Base-by-base conservation (phyloP, 192 early-diverging fungal genomes). In the Paraglomus brasilianum region DNA sequence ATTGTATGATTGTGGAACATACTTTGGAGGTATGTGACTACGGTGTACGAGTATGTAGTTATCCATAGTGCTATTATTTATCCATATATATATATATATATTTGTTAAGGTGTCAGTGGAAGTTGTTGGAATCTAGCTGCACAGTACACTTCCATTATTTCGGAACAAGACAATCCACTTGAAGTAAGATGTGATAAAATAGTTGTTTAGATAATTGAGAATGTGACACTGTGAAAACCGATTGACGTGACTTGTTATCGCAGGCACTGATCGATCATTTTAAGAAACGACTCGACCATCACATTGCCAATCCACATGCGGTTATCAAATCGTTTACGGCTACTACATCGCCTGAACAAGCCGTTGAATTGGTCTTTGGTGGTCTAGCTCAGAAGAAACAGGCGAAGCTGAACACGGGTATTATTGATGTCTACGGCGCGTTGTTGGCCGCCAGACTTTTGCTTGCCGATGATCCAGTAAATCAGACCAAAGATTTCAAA, bases 1-100 rank as follows among this genome's bases (percentile, higher is more conserved):
- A 44, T 49, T 88, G 5, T 80, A 80, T n/a, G 88, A 91, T 61
- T 89, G 87, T 63, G 73, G 85, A 4, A 91, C 82, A 73, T 94
- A 94, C 69, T 77, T 87, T 39, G 82, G 91, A 5, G 91, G 60
- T 62, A 62, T 45, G 5, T 39, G 42, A 9, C 38, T 60, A 60
- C 3, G 10, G 9, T n/a, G 19, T 11, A 55, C 19, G 19, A 55
- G 1, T 17, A 7, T 55, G 14, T 56, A 3, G 30, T 30, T 30
- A 30, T 30, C 30, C 30, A 30, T 30, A 3, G 30, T 3, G 30
- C 3, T 30, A 30, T 30, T 30, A 30, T 30, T 30, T 30, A 30
- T 30, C 30, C 30, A 2, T 30, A 3, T 56, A 56, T 22, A 53
- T 53, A 53, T 17, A 21, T 19, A 56, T 6, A 22, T 2, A 22